Conservation (phyloP, 257 asterid species). For the Forsythia suspensa region DNA sequence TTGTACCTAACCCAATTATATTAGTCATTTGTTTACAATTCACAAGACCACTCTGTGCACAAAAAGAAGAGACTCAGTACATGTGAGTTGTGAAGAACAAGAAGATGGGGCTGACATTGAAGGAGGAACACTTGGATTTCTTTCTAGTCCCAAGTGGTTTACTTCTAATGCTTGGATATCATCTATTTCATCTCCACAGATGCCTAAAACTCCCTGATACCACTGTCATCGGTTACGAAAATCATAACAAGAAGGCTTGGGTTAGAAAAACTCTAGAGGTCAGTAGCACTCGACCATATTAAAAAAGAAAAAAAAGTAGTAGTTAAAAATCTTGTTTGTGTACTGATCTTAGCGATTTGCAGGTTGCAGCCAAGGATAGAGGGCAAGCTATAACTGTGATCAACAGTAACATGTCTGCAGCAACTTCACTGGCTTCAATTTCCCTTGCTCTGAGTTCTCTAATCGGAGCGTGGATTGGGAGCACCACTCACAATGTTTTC, state of each 20-base stretch:
- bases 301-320: background rate
- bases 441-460: constrained; percentile 50
- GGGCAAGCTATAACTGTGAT: constrained; percentile 49
- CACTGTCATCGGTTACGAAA: constrained; percentile 59
- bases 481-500: constrained; percentile 37
- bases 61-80: background rate
- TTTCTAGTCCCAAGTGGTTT: constrained; percentile 51
- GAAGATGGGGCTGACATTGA: constrained; percentile 40
- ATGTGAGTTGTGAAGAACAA: background rate
- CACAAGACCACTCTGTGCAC: background rate
- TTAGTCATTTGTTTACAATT: background rate
- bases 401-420: constrained; percentile 44
- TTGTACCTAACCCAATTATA: background rate
- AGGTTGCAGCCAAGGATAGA: constrained; percentile 52
- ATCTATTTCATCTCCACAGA: constrained; percentile 51
- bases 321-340: background rate
- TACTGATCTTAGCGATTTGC: background rate
- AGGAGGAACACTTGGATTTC: constrained; percentile 46
- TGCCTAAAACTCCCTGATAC: constrained; percentile 45
- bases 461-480: constrained; percentile 68
- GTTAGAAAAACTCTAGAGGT: constrained; percentile 58
- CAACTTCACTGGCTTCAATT: constrained; percentile 50
- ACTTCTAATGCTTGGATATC: constrained; percentile 60
- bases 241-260: constrained; percentile 66
- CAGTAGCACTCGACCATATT: background rate